Conservation (phyloP, 352 stramenopile species). For the Globisporangium paddicum region DNA sequence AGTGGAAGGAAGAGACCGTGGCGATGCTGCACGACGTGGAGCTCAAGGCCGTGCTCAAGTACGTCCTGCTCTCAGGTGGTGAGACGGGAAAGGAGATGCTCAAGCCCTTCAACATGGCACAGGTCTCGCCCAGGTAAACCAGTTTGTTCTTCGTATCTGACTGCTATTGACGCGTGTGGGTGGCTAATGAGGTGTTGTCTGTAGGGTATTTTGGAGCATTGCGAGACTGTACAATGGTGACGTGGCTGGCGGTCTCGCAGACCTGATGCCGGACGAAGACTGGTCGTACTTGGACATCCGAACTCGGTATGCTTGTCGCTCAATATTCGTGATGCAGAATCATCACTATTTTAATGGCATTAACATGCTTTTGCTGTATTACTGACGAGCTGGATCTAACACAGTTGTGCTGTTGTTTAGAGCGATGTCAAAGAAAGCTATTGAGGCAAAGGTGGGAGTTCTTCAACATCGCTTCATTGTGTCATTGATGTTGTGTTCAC, state of each 20-base stretch:
- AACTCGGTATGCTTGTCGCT: conserved; percentile 30
- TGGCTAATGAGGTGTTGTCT: background rate
- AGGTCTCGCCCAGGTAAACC: conserved; percentile 60
- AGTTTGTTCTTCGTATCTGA: background rate
- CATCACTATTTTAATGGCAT: too few relatives aligned
- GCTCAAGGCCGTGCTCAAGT: conserved; percentile 73
- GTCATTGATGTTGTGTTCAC: background rate
- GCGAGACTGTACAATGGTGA: conserved; percentile 73
- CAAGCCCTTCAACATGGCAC: conserved; percentile 89
- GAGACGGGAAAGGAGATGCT: conserved; percentile 84
- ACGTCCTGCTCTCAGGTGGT: conserved; percentile 72
- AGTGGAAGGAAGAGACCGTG: conserved; percentile 79
- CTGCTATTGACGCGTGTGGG: background rate
- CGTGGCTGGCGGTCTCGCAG: conserved; percentile 53
- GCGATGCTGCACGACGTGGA: conserved; percentile 60
- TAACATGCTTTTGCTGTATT: background rate
- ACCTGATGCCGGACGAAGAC: conserved; percentile 73
- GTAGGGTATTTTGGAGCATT: conserved; percentile 83
- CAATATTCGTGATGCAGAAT: too few relatives aligned
- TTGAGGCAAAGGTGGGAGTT: conserved; percentile 64
- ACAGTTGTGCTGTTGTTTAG: conserved; percentile 15
- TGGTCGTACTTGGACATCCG: conserved; percentile 81
- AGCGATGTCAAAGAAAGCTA: conserved; percentile 69
- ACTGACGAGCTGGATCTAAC: background rate
- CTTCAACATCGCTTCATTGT: background rate